These are phyloP conservation scores for Mallotus repandus DNA, from an alignment of 441 rosid species.

Conservation along the genomic window DNA sequence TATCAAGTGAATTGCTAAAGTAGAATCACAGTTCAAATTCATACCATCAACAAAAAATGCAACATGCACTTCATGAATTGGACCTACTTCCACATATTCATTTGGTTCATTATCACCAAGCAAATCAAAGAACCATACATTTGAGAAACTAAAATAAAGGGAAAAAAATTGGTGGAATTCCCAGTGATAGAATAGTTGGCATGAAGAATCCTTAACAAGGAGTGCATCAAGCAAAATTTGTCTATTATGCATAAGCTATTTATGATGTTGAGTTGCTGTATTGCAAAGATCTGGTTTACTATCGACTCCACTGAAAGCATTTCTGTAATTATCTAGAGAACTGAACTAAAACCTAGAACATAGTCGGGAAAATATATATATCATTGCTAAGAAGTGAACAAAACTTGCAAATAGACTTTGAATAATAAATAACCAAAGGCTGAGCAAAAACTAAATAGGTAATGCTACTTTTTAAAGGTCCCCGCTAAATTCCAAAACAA, in stretches of 20 bases:
- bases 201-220: neutral
- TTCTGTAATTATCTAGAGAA: constrained; percentile 30
- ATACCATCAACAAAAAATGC: constrained; percentile 89
- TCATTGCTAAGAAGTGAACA: constrained; percentile 7
- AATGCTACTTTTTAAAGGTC: neutral
- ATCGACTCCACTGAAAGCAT: constrained; percentile 27
- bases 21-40: neutral
- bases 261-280: constrained; percentile 46
- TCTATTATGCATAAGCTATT: constrained; percentile 21
- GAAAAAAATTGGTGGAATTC: neutral
- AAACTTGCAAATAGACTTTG: neutral
- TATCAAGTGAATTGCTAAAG: neutral
- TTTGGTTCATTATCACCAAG: constrained; percentile 58
- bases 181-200: neutral
- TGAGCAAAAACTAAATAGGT: neutral
- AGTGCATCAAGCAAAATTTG: constrained; percentile 6
- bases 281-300: constrained; percentile 28
- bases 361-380: constrained; percentile 21
- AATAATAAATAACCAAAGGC: neutral
- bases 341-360: constrained; percentile 29
- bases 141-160: constrained; percentile 33
- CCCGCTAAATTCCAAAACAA: neutral
- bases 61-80: constrained; percentile 62
- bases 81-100: constrained; percentile 35
- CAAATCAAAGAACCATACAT: constrained; percentile 66